Percentiles rank a stretch among this genome's conserved stretches.
These are phyloP conservation scores for Trametes versicolor DNA, from an alignment of 1,284 basidiomycete species.

Conservation along the genomic window DNA sequence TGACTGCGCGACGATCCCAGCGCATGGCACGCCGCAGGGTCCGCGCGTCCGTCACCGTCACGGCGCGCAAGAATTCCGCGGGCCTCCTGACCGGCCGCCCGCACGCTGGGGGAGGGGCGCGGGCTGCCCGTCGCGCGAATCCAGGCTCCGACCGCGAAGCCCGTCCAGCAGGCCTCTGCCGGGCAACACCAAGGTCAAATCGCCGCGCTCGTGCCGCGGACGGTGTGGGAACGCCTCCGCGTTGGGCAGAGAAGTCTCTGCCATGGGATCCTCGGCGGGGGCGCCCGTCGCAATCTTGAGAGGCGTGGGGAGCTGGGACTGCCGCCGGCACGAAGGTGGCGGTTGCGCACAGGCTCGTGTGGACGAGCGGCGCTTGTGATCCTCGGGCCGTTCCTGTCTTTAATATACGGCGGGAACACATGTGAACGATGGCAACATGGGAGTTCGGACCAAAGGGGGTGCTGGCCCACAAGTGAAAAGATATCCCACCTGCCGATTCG, in stretches of 20 bases:
- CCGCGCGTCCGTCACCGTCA: background rate
- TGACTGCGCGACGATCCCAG: constrained; percentile 24
- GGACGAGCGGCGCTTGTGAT: background rate
- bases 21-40: constrained; percentile 11
- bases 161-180: constrained; percentile 12
- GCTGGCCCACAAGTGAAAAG: background rate
- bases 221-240: constrained; percentile 1
- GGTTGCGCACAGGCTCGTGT: background rate
- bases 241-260: constrained; percentile 5
- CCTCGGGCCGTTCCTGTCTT: background rate
- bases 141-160: constrained; percentile 15
- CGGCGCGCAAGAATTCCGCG: constrained; percentile 25
- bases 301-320: background rate
- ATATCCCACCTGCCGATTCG: background rate
- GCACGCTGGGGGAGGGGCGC: constrained; percentile 7
- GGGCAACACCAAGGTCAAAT: constrained; percentile 24
- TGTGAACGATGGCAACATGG: background rate
- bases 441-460: too few species aligned
- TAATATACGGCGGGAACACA: background rate
- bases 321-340: constrained; percentile 1
- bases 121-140: constrained; percentile 15
- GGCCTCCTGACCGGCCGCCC: constrained; percentile 25
- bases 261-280: constrained; percentile 4
- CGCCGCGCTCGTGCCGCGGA: constrained; percentile 30
- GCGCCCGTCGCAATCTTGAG: constrained; percentile 1